Base-by-base conservation (phyloP, 2,329 filamentous ascomycete species). In the Sporothrix globosa region DNA sequence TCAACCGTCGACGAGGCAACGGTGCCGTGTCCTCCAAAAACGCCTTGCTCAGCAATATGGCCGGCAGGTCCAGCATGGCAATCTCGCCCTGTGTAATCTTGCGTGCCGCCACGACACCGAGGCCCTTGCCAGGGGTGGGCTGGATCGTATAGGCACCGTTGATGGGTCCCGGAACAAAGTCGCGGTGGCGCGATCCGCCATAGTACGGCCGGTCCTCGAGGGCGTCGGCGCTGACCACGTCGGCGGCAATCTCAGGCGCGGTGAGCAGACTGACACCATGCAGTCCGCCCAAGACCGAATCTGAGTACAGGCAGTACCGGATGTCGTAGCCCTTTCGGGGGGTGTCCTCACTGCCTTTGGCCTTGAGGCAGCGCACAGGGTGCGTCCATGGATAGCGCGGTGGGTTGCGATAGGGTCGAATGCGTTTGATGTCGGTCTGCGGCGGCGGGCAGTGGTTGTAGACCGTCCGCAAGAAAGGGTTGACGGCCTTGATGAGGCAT, bases 41-140 rank as follows among this genome's bases (percentile, higher is more conserved):
- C 7, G 67, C 54, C 48, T 78, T 77, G 65, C 76, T 72, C 24
- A 77, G 70, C 21, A 77, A 71, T 39, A 80, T 61, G 13, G 74
- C 74, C 1, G 79, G 78, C 14, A 76, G 72, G 41, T 76, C 74
- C 2, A 75, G 73, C 76, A 80, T 76, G 30, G 80, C 70, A 4
- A 79, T 74, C 63, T 78, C 77, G 11, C 77, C 79, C 56, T 75
- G 74, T 3, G 58, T 69, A 61, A 81, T 79, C 13, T 70, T 73
- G n/a, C 75, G 74, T 14, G 73, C 75, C 1, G 78, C 79, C 14
- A 80, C 58, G 2, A 78, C 76, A 10, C 79, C 79, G 14, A 76
- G 71, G 0, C 78, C 79, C 65, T 78, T 79, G 0, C 76, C 77
- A 1, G 75, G 73, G 0, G 78, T 73, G 4, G 76, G 73, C 30